These are phyloP conservation scores for Hondaea fermentalgiana DNA, from an alignment of 108 stramenopile species.

Conservation along the genomic window DNA sequence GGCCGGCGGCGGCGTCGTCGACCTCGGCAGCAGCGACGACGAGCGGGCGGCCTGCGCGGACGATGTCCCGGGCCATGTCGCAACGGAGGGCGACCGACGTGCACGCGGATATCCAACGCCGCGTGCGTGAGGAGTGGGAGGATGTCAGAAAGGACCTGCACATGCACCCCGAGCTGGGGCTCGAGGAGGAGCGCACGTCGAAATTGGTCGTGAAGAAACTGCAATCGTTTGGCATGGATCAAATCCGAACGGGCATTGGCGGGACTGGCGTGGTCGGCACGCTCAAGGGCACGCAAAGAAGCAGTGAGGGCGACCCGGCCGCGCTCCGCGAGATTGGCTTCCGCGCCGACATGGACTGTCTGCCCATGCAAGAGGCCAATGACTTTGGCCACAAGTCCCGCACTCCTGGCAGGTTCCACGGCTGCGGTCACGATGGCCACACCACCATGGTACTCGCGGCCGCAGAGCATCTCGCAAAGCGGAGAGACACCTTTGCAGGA, in stretches of 20 bases:
- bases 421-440: slow-evolving; percentile 89
- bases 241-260: slow-evolving; percentile 20
- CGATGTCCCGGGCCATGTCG: too few species aligned
- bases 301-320: neutral
- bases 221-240: neutral
- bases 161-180: slow-evolving; percentile 18
- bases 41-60: too few species aligned
- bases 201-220: neutral
- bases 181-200: slow-evolving; percentile 19
- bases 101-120: neutral
- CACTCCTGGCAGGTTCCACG: slow-evolving; percentile 70
- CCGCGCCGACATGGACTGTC: slow-evolving; percentile 85
- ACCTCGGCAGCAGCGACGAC: too few species aligned
- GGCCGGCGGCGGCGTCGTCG: too few species aligned
- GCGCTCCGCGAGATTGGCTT: slow-evolving; percentile 28
- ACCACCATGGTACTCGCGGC: slow-evolving; percentile 77
- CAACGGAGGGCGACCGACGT: neutral
- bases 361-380: slow-evolving; percentile 70
- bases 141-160: neutral
- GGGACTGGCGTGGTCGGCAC: slow-evolving; percentile 21
- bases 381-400: slow-evolving; percentile 43
- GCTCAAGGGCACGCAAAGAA: neutral
- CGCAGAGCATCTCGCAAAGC: slow-evolving; percentile 40
- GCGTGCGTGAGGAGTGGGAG: neutral
- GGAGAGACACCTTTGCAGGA: slow-evolving; percentile 42